phyloP scores from a whole-genome alignment of 148 eudicot species.

The Vaccinium darrowii region DNA sequence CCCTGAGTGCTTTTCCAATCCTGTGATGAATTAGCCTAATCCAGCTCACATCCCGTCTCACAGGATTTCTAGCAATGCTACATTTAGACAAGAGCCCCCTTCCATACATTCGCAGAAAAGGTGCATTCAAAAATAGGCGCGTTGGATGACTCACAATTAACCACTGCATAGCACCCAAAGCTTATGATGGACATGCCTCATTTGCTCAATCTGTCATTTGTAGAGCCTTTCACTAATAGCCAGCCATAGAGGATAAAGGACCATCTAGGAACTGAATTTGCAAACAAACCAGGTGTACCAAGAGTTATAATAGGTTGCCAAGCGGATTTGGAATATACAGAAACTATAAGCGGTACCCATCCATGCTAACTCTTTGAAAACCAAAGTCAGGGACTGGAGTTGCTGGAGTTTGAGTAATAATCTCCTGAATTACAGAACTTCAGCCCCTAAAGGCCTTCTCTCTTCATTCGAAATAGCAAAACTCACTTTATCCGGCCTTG shows the following conservation, averaged over 20 bases:
- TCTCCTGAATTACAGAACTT: not conserved
- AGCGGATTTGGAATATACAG: not conserved
- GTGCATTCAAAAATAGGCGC: not conserved
- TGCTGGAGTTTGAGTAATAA: not conserved
- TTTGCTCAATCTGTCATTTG: not conserved
- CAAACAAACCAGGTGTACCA: not conserved
- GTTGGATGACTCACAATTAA: too few relatives aligned
- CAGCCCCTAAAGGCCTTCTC: not conserved
- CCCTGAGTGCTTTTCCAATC: not conserved
- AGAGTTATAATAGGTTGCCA: not conserved
- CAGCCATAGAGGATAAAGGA: not conserved
- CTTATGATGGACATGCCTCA: not conserved
- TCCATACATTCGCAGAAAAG: not conserved
- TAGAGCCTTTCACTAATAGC: not conserved
- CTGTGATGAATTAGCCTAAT: too few relatives aligned
- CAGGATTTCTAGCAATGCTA: not conserved
- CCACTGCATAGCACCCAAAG: not conserved
- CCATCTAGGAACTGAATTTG: not conserved
- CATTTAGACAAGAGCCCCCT: not conserved
- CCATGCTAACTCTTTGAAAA: not conserved
- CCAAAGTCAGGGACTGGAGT: not conserved
- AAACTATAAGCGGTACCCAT: not conserved
- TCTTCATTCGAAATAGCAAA: not conserved
- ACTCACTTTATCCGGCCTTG: not conserved
- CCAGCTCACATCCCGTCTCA: not conserved